Evolutionary conservation across 129 eudicot species (phyloP).

Genomic region (Logfia minima): DNA sequence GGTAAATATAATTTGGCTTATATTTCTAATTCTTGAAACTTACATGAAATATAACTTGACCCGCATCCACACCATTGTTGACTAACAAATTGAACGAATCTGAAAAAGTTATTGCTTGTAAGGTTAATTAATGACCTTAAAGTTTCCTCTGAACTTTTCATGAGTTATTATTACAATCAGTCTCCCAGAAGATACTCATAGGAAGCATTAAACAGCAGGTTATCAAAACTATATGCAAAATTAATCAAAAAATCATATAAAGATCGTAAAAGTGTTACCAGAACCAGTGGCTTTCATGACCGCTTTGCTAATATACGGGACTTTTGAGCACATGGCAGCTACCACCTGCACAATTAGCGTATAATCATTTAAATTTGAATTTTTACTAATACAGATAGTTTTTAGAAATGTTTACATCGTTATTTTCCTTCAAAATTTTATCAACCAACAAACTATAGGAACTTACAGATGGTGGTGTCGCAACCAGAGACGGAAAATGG

Average conservation of each 20-base stretch:
- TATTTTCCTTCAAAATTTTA: not conserved
- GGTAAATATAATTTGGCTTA: not conserved
- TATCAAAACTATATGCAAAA: not conserved
- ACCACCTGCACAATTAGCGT: constrained; percentile 56
- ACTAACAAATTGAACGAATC: constrained; percentile 93
- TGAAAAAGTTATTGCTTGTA: constrained; percentile 29
- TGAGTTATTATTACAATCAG: not conserved
- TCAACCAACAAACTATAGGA: not conserved
- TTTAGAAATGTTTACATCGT: not conserved
- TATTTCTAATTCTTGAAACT: constrained; percentile 28
- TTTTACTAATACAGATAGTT: not conserved
- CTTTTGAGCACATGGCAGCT: constrained; percentile 91
- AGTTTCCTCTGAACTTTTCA: not conserved
- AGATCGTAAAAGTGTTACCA: constrained; percentile 43
- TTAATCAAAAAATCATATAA: not conserved
- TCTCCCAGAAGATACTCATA: not conserved
- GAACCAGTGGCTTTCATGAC: constrained; percentile 89
- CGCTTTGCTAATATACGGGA: constrained; percentile 87
- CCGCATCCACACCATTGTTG: constrained; percentile 90
- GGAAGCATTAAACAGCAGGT: not conserved
- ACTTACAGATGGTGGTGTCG: constrained; percentile 97
- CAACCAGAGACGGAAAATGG: constrained; percentile 76
- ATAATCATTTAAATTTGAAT: not conserved
- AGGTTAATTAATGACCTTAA: not conserved
- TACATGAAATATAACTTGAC: constrained; percentile 96